These are phyloP conservation scores for Solanum chacoense DNA, from an alignment of 305 asterid genomes.

Conservation along the genomic window DNA sequence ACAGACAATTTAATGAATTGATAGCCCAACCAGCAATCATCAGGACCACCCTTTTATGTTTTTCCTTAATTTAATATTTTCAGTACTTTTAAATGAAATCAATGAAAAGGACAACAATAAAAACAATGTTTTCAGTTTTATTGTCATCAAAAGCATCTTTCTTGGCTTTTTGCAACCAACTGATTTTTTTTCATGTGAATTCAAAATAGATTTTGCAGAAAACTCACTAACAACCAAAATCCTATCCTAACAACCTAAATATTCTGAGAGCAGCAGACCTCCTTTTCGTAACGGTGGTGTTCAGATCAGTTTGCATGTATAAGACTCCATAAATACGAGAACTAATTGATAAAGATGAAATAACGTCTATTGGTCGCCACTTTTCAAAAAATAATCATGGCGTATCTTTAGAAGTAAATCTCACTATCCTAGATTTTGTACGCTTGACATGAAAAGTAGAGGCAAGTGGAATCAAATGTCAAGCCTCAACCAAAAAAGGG, in stretches of 20 bases:
- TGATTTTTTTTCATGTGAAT: neutral
- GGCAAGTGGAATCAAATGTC: neutral
- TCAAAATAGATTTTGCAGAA: neutral
- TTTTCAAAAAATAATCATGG: neutral
- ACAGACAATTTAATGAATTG: constrained; percentile 15
- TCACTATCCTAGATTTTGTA: too few species aligned
- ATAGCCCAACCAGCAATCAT: constrained; percentile 29
- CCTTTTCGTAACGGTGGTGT: neutral
- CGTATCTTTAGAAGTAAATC: neutral
- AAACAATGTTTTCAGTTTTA: neutral
- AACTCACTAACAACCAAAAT: neutral
- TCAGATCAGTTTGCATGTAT: neutral
- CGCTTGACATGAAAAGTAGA: neutral
- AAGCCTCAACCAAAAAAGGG: neutral
- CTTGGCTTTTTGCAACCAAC: neutral
- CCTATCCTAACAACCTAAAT: neutral
- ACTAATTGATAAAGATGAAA: neutral
- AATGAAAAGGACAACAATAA: neutral
- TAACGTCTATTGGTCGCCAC: too few species aligned
- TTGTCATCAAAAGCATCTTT: neutral
- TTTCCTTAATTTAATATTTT: constrained; percentile 30
- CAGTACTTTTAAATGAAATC: constrained; percentile 4
- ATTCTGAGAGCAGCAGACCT: neutral
- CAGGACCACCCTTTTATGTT: constrained; percentile 17
- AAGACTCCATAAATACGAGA: neutral